Evolutionary conservation across 495 filamentous ascomycete species (phyloP), one percentile per base, ranked within the genome.

Genomic region (Parathielavia hyrcaniae): DNA sequence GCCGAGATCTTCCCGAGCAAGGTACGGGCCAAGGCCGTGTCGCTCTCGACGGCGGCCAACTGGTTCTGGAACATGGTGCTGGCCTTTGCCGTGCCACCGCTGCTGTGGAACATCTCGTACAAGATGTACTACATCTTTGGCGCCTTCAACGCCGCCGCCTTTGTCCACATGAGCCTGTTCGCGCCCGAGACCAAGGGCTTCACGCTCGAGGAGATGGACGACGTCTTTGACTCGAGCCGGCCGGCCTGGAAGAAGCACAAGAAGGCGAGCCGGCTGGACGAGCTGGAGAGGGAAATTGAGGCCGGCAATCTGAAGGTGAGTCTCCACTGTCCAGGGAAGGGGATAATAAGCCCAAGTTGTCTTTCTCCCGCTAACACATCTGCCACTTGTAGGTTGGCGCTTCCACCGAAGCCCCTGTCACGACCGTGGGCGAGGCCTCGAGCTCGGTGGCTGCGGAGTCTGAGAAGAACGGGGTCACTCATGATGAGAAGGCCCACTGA

Each of bases 171-270:
- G 69, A 79, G 83, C 61, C 72, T 90, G 39, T 82, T 79, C 68
- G 80, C 90, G 0, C 88, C 87, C 11, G 88, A 91, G 74, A 91
- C 88, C 0, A 90, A 89, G 69, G 87, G 89, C 57, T 80, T 80
- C 30, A 89, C 88, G 9, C 81, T 92, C 5, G 85, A 88, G 68
- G 84, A 87, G 64, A 75, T 83, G 62, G 81, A 84, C 57, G 76
- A 77, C 44, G 77, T 84, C n/a, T 84, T 84, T 61, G 75, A 75
- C 39, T 78, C 81, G 5, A 75, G 78, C 1, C 70, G 68, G 32
- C 74, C 74, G 5, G 76, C 78, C 23, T 82, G 80, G 81, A 73
- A 70, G 63, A 55, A 64, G 14, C 65, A 65, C 14, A 61, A 69
- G 41, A 77, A 75, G 60, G 61, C 59, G 9, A 76, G 72, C 41